phyloP scores from a whole-genome alignment of 2,329 filamentous ascomycete species.

The Penicillium griseofulvum region DNA sequence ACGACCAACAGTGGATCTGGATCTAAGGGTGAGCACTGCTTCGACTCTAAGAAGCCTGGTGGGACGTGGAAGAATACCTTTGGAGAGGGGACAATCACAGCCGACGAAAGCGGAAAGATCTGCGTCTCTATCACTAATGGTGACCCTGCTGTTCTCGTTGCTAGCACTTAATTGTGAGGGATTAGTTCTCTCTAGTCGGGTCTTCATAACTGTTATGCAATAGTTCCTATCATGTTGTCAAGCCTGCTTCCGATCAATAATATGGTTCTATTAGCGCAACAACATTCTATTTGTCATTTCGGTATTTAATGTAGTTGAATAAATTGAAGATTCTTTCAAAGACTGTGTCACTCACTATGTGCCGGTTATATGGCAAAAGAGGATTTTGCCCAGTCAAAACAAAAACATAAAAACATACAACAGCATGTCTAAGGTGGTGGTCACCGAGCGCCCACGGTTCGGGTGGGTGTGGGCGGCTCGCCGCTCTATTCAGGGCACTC shows the following conservation, averaged over 20 bases:
- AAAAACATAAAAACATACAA: no score
- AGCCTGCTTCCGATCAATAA: background rate
- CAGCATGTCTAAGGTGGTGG: no score
- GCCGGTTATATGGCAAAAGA: no score
- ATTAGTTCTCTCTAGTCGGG: background rate
- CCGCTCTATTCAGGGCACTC: no score
- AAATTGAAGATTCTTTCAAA: background rate
- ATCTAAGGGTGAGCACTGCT: background rate
- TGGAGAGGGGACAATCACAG: background rate
- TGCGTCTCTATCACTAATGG: background rate
- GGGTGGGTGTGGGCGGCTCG: no score
- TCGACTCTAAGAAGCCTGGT: background rate
- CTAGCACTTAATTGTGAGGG: background rate
- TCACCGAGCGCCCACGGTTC: no score
- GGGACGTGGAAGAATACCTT: background rate
- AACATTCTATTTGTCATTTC: background rate
- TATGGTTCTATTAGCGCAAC: background rate
- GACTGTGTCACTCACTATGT: background rate
- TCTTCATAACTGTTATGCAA: background rate
- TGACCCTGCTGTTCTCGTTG: background rate
- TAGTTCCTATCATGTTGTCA: background rate
- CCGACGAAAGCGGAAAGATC: background rate
- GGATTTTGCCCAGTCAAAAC: no score
- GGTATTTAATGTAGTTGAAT: background rate
- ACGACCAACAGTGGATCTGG: background rate